Percentiles rank a stretch among this genome's conserved stretches.
These are phyloP conservation scores for Aspergillus sparsus DNA, from an alignment of 495 filamentous ascomycete species.

Conservation along the genomic window DNA sequence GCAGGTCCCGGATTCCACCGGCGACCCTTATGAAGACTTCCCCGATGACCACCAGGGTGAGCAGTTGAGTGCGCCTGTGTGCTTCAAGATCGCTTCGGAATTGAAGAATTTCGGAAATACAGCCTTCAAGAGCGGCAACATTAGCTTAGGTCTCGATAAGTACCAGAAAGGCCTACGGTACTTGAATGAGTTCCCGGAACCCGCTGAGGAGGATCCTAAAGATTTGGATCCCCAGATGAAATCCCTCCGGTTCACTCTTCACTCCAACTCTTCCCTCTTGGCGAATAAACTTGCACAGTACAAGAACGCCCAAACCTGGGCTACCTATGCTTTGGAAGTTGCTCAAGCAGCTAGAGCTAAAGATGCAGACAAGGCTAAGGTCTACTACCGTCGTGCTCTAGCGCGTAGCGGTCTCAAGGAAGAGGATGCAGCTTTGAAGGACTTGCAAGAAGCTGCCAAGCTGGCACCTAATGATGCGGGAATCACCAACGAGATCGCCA, in stretches of 20 bases:
- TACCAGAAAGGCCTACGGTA: constrained; percentile 98
- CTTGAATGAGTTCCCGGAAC: constrained; percentile 80
- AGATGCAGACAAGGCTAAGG: constrained; percentile 85
- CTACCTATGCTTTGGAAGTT: constrained; percentile 72
- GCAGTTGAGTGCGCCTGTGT: constrained; percentile 57
- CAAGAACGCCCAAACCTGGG: constrained; percentile 66
- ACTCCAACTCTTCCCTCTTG: constrained; percentile 77
- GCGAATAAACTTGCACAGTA: constrained; percentile 76
- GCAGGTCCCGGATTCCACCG: constrained; percentile 72
- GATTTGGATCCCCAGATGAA: constrained; percentile 68
- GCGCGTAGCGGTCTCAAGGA: constrained; percentile 76
- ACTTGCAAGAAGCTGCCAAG: constrained; percentile 73
- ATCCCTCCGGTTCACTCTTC: constrained; percentile 71
- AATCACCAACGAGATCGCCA: constrained; percentile 69
- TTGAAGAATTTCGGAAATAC: constrained; percentile 91
- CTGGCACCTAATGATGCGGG: constrained; percentile 75
- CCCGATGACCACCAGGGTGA: constrained; percentile 80
- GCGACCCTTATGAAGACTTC: constrained; percentile 95
- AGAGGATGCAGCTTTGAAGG: constrained; percentile 78
- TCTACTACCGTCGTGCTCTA: constrained; percentile 75
- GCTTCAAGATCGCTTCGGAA: constrained; percentile 72
- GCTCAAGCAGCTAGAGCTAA: constrained; percentile 54
- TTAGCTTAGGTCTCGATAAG: constrained; percentile 77
- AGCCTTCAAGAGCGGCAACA: constrained; percentile 80
- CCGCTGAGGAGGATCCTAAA: constrained; percentile 63